Percentiles rank a stretch among this genome's conserved stretches.
phyloP scores from a whole-genome alignment of 176 grass and related monocot genomes.

The maize (Zea mays) region DNA sequence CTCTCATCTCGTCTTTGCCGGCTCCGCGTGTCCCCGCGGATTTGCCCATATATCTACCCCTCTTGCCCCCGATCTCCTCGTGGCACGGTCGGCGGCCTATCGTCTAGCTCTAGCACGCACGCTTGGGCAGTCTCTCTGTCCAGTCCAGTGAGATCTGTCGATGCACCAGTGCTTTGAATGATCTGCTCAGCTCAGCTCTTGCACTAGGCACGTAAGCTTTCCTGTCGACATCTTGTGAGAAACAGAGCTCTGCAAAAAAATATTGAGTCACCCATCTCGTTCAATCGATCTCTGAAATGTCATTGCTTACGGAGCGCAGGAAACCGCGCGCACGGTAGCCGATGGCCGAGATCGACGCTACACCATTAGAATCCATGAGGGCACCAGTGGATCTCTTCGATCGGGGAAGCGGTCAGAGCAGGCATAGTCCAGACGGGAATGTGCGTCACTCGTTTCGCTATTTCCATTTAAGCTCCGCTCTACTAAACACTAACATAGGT shows the following conservation, averaged over 20 bases:
- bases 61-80: background rate
- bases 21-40: background rate
- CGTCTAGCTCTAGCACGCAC: background rate
- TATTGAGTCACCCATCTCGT: background rate
- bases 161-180: background rate
- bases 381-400: slow-evolving; percentile 37
- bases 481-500: background rate
- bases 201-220: background rate
- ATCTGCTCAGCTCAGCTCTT: background rate
- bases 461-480: background rate
- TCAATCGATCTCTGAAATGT: background rate
- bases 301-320: background rate
- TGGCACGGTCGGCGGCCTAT: background rate
- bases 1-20: background rate
- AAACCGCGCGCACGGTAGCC: background rate
- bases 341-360: slow-evolving; percentile 53
- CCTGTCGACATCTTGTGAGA: background rate
- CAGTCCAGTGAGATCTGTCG: background rate
- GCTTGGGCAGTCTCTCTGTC: background rate
- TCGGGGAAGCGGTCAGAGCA: slow-evolving; percentile 33
- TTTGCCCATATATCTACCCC: background rate
- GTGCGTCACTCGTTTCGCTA: background rate
- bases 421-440: slow-evolving; percentile 30
- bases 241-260: background rate
- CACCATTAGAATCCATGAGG: slow-evolving; percentile 43